Base-by-base conservation (phyloP, 169 alveolate species). In the Cryptosporidium meleagridis region DNA sequence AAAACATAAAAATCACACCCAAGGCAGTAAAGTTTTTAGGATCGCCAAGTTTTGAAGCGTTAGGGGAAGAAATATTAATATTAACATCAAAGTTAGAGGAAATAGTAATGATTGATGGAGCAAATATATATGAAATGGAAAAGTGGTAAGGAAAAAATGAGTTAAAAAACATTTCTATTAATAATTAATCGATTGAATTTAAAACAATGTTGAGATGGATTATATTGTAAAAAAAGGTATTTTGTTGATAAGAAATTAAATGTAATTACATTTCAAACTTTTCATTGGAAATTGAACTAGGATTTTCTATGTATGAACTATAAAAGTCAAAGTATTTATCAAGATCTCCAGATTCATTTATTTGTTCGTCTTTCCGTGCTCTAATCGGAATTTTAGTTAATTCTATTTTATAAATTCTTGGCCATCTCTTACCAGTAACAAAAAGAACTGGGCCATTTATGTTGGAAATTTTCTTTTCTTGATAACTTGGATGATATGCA, bases 371-470 rank as follows among this genome's bases (percentile, higher is more conserved):
- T 16, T 41, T 35, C 18, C 62, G 65, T 21, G 53, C 26, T 12
- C 62, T 62, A n/a, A 62, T 29, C 10, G 62, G 41, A 26, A 62
- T 59, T 52, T 80, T 58, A 10, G 35, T 51, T 23, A 80, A 55
- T 65, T 80, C 29, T 4, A 80, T 44, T 62, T 59, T 21, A 62
- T 80, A 80, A 55, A 80, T 48, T 51, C 75, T 80, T 44, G 89
- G 89, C 89, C 89, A 80, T 39, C 89, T 80, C 41, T 80, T 80
- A 14, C 89, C 89, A 21, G 89, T 80, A 62, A 80, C 89, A 62
- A 80, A 31, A 80, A 80, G 65, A 45, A 37, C 62, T 61, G 80
- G 89, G 7, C 59, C 59, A 8, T 65, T 48, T 14, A 75, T 44
- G 3, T 16, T 44, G 29, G 69, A 14, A 4, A 37, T 65, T 16